These are phyloP conservation scores for Cyberlindnera maclurae DNA, from an alignment of 805 yeast genomes.

Conservation along the genomic window DNA sequence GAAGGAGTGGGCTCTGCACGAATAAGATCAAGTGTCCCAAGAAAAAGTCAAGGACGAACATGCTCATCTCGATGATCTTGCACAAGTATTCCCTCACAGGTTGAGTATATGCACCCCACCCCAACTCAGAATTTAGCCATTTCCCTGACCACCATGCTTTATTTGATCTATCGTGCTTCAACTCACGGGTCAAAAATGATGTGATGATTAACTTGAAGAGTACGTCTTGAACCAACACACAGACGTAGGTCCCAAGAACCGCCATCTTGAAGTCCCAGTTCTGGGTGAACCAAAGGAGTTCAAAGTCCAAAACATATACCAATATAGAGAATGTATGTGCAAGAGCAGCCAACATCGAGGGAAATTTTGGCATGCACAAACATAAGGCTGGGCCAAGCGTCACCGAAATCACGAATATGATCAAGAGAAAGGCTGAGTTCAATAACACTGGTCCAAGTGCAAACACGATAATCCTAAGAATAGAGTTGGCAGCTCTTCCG, in stretches of 20 bases:
- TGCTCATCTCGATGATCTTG: conserved; percentile 49
- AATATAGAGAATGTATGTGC: conserved; percentile 43
- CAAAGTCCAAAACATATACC: conserved; percentile 42
- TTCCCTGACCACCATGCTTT: conserved; percentile 69
- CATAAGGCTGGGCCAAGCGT: conserved; percentile 42
- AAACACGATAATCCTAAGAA: conserved; percentile 37
- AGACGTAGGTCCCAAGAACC: conserved; percentile 46
- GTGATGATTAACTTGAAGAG: conserved; percentile 40
- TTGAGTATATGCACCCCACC: conserved; percentile 47
- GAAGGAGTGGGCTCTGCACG: conserved; percentile 44
- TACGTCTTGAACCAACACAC: conserved; percentile 41
- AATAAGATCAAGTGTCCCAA: conserved; percentile 47
- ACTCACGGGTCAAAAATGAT: conserved; percentile 46
- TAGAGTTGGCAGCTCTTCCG: conserved; percentile 30
- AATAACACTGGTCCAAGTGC: conserved; percentile 41
- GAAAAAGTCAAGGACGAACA: conserved; percentile 46
- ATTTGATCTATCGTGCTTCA: conserved; percentile 45
- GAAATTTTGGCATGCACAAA: conserved; percentile 32
- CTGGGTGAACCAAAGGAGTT: conserved; percentile 48
- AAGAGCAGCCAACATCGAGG: conserved; percentile 41
- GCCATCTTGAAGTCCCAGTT: conserved; percentile 48
- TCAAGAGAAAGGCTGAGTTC: conserved; percentile 34
- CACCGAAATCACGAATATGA: conserved; percentile 35
- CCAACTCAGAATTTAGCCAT: conserved; percentile 52
- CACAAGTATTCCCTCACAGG: conserved; percentile 53